phyloP scores from a whole-genome alignment of 352 stramenopile genomes.

The Sclerospora graminicola region DNA sequence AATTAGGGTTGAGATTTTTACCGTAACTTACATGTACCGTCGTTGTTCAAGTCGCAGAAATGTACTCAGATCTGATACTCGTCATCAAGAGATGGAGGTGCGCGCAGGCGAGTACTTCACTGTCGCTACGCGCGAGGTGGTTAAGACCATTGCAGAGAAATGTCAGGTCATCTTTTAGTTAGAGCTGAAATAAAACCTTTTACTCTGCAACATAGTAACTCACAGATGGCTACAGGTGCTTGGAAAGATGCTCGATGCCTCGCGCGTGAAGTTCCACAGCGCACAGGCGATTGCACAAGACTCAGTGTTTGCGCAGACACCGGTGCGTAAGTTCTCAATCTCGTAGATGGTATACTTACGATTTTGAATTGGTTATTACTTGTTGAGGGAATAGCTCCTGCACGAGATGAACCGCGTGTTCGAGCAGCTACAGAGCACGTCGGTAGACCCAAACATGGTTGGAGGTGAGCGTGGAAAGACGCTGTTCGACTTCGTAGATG shows the following conservation, averaged over 20 bases:
- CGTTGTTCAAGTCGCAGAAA: slow-evolving; percentile 3
- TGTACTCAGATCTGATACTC: slow-evolving; percentile 11
- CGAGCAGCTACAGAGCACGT: slow-evolving; percentile 35
- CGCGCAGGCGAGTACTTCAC: slow-evolving; percentile 25
- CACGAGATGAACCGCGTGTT: slow-evolving; percentile 72
- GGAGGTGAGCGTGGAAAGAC: slow-evolving; percentile 49
- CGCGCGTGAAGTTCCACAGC: slow-evolving; percentile 47
- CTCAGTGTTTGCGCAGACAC: slow-evolving; percentile 50
- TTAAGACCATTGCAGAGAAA: slow-evolving; percentile 61
- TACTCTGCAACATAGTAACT: not conserved
- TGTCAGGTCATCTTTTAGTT: slow-evolving; percentile 27
- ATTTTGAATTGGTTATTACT: not conserved
- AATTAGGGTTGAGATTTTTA: too few species aligned
- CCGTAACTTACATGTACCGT: not conserved
- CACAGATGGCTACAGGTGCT: slow-evolving; percentile 31
- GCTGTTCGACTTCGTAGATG: slow-evolving; percentile 79
- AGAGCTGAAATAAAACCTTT: not conserved
- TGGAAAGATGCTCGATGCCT: slow-evolving; percentile 51
- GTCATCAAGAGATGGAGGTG: slow-evolving; percentile 1
- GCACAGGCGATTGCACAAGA: slow-evolving; percentile 30
- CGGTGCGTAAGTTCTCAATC: slow-evolving; percentile 13
- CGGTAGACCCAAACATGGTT: slow-evolving; percentile 47
- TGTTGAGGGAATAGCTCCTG: slow-evolving; percentile 31
- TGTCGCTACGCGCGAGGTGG: slow-evolving; percentile 44
- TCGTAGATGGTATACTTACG: too few species aligned